Evolutionary conservation across 306 rosid genomes (phyloP).

Genomic region (Dalbergia cochinchinensis): DNA sequence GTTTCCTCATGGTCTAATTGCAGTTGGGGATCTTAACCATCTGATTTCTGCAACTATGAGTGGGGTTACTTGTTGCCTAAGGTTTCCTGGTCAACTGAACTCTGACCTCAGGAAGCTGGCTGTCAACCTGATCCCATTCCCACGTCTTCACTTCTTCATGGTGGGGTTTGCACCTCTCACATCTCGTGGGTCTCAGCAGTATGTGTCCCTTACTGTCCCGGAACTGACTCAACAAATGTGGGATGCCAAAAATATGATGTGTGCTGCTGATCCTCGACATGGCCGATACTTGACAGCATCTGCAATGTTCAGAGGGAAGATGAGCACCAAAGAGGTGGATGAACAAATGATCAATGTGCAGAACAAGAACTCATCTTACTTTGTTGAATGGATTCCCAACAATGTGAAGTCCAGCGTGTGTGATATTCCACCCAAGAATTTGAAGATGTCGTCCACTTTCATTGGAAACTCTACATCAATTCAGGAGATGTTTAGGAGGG

Average conservation of each 20-base stretch:
- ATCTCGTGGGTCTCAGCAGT: constrained; percentile 93
- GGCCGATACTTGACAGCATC: constrained; percentile 94
- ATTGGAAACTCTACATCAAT: constrained; percentile 92
- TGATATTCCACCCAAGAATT: constrained; percentile 81
- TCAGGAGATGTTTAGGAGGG: constrained; percentile 97
- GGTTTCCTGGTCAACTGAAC: constrained; percentile 96
- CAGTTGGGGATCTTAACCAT: constrained; percentile 96
- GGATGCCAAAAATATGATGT: constrained; percentile 98
- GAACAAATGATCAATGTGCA: constrained; percentile 95
- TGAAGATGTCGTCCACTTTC: constrained; percentile 92
- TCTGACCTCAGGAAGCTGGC: constrained; percentile 90
- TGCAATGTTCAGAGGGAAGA: constrained; percentile 93
- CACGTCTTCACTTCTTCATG: constrained; percentile 97
- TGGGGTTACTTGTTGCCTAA: constrained; percentile 90
- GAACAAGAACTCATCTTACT: constrained; percentile 93
- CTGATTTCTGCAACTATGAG: constrained; percentile 96
- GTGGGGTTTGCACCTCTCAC: constrained; percentile 96
- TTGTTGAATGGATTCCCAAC: constrained; percentile 96
- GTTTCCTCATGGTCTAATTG: constrained; percentile 28
- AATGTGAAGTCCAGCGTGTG: constrained; percentile 95
- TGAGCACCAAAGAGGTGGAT: constrained; percentile 98
- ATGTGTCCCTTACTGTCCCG: constrained; percentile 91
- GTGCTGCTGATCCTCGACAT: constrained; percentile 96
- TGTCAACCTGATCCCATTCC: constrained; percentile 90
- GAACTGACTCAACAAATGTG: constrained; percentile 98